Evolutionary conservation across 1,284 basidiomycete species (phyloP), one percentile per base, ranked within the genome.

Genomic region (Athelia sp.): DNA sequence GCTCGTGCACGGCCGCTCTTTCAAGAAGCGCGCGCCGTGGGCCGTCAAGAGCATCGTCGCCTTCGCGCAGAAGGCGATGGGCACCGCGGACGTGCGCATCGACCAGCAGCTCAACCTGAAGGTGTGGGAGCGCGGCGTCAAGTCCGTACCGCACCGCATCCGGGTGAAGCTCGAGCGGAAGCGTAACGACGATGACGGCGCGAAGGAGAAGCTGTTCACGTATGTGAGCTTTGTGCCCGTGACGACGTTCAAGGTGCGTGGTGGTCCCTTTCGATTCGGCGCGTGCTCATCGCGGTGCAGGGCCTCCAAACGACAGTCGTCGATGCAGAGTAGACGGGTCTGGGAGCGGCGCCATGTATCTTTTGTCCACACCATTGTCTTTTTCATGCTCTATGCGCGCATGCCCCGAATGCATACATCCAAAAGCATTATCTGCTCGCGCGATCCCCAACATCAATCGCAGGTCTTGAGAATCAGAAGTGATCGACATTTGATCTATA

Each of bases 191-290:
- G 93, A 95, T 63, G 93, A 97, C 77, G 89, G 87, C 62, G 93
- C 93, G 55, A 96, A 95, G 78, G 94, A 98, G 79, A 97, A 96
- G 78, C 85, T 98, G 52, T 97, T 79, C 81, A 95, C 93, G 47
- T 90, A 93, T 67, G 94, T 90, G 55, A 82, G 82, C 54, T 81
- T 89, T 65, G 86, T 97, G 56, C 76, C 81, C 46, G 89, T 91
- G 48, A 70, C 77, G 43, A 78, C 87, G 48, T 94, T 93, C 87
- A 94, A 95, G 87, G 91, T 84, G 52, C 51, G 81, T 64, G 29
- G 40, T 36, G 21, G 46, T 18, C 15, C 18, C 2, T 47, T 19
- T 15, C 19, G 1, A 46, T 22, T 17, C 18, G 3, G 42, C 24
- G 26, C 21, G 47, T 40, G 26, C 42, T 31, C 38, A 17, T 34